Conservation (phyloP, 2,329 filamentous ascomycete genomes). For the Mycosphaerella sp. region DNA sequence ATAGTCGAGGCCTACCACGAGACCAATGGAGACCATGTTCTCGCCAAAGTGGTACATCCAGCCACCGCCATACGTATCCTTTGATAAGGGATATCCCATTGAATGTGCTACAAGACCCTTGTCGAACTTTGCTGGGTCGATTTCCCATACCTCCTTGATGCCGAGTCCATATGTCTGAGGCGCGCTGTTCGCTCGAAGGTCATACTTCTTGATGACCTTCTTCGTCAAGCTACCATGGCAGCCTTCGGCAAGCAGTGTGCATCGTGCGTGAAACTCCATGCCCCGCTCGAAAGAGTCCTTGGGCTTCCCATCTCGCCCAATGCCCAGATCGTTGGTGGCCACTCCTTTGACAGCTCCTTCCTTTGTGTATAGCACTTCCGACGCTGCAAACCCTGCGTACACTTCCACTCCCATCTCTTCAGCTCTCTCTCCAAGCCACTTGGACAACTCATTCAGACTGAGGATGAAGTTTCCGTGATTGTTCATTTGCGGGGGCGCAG, state of each 20-base stretch:
- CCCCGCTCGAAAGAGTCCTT: slow-evolving; percentile 91
- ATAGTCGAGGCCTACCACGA: slow-evolving; percentile 93
- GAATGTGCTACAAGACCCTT: slow-evolving; percentile 81
- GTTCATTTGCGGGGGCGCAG: slow-evolving; percentile 92
- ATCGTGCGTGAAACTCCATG: slow-evolving; percentile 94
- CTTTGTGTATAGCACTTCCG: slow-evolving; percentile 77
- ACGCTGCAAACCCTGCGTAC: slow-evolving; percentile 91
- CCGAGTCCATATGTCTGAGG: slow-evolving; percentile 94
- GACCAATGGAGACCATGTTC: slow-evolving; percentile 84
- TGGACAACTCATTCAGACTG: slow-evolving; percentile 87
- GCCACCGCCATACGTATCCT: slow-evolving; percentile 90
- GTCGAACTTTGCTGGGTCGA: slow-evolving; percentile 85
- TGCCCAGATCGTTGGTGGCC: slow-evolving; percentile 89
- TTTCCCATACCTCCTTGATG: slow-evolving; percentile 96
- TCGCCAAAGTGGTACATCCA: slow-evolving; percentile 99
- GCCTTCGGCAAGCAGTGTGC: slow-evolving; percentile 88
- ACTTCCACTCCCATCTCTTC: slow-evolving; percentile 95
- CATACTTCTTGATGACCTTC: slow-evolving; percentile 89
- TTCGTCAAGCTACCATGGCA: slow-evolving; percentile 95
- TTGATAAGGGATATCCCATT: slow-evolving; percentile 83
- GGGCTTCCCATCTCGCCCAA: slow-evolving; percentile 71
- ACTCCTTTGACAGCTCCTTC: slow-evolving; percentile 91
- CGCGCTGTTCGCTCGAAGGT: slow-evolving; percentile 79
- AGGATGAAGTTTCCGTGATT: slow-evolving; percentile 98
- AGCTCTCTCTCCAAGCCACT: slow-evolving; percentile 94